Base-by-base conservation (phyloP, 139 green algal species). In the Volvox reticuliferus region DNA sequence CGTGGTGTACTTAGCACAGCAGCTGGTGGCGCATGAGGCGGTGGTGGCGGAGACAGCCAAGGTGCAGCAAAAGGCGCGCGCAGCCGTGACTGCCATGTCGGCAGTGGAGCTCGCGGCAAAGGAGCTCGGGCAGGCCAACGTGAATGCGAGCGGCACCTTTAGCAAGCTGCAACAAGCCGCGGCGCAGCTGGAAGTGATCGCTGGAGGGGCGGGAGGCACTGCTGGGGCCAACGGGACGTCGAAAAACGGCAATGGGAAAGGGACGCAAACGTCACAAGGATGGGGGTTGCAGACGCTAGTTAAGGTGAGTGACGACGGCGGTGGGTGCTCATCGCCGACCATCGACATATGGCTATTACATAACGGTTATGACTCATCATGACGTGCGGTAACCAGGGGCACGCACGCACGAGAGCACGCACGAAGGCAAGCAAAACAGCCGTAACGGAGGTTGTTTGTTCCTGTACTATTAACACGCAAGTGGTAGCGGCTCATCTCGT, bases 1-100 rank as follows among this genome's bases (percentile, higher is more conserved):
- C 79, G 96, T 98, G 82, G 96, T 98, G 86, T 92, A 96, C 85
- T 89, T 98, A 82, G 96, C 96, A 21, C 94, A 97, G 91, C 92
- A 97, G 93, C 91, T 98, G 63, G 95, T 93, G 22, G 93, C 94
- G 0, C 93, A 96, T 50, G 94, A 98, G 92, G 87, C 86, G 87
- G 87, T 93, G 36, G 91, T 89, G 35, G 91, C 86, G 61, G 80
- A 94, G 89, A 89, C 93, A 3, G 92, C 79, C 30, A 91, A 91
- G 55, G 94, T 91, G 26, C 91, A 95, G 62, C 84, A 93, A 35
- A 95, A 95, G 75, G 94, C 94, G 9, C 86, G 93, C 36, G 87
- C 93, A 37, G 94, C 92, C 67, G 92, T 91, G 26, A 87, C 91
- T 35, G 89, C 94, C 28, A 91, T 96, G 20, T 78, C 79, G 0